Base-by-base conservation (phyloP, 2,329 filamentous ascomycete species). In the Calycina marina region DNA sequence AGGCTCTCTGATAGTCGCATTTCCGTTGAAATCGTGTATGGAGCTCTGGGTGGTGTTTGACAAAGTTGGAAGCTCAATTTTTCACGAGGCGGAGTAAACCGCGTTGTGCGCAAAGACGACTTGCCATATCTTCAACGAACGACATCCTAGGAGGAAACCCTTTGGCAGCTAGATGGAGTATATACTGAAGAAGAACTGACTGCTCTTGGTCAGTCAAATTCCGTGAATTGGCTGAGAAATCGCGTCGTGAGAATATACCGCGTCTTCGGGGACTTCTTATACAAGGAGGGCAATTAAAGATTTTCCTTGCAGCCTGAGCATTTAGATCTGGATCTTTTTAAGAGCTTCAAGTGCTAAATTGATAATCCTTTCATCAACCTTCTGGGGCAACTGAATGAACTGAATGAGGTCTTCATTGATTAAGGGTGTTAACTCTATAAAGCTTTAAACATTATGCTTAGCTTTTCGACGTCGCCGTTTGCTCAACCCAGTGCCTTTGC, bases 41-140 rank as follows among this genome's bases (percentile, higher is more conserved):
- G 9, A 41, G 25, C 6, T 14, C 27, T 28, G 18, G 10, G 18
- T 31, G 26, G 8, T 30, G 28, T 28, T 24, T 14, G 10, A 37
- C 18, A 31, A 37, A 41, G 28, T 39, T 35, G 8, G 8, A 24
- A 28, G 25, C 16, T 37, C 28, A 41, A 11, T 26, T 20, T 25
- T 31, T 28, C 11, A 36, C 37, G 14, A 37, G 25, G 14, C 8
- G 24, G n/a, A 6, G 10, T 6, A 9, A 25, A 5, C 11, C 6
- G n/a, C 35, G 25, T 29, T 22, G 13, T 5, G n/a, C 12, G 18
- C 37, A 18, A 10, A 37, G 14, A 17, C 22, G 22, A 30, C 37
- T 27, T 15, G 36, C 34, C 28, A 41, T 39, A 25, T 37, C 20
- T 37, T 25, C 17, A 17, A 41, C 31, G 36, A 16, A 14, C 12